Conservation (phyloP, 257 asterid genomes). For the Lycium ferocissimum region DNA sequence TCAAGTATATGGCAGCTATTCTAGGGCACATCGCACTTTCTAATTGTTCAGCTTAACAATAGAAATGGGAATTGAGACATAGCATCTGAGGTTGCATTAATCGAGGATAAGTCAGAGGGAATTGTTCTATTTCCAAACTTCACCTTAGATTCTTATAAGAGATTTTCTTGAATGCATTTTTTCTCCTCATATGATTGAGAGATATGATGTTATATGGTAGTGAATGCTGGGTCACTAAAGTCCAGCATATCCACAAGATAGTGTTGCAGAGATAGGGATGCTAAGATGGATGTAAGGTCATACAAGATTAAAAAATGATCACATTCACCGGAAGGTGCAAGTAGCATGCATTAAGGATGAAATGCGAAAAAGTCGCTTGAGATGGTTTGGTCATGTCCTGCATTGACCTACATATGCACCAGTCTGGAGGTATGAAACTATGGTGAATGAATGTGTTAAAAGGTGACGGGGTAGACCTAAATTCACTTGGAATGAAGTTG, state of each 20-base stretch:
- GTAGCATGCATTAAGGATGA: background rate
- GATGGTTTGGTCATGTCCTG: background rate
- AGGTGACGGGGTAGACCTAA: background rate
- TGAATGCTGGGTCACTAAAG: background rate
- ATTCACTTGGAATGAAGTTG: background rate
- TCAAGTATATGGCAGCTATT: background rate
- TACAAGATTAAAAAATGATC: background rate
- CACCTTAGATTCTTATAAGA: background rate
- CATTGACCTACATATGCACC: background rate
- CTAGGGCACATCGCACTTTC: background rate
- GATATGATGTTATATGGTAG: background rate
- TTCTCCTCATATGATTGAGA: background rate
- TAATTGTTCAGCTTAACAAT: background rate
- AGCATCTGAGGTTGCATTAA: conserved; percentile 22
- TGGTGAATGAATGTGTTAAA: background rate
- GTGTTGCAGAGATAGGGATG: background rate
- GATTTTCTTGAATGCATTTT: background rate
- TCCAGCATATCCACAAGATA: background rate
- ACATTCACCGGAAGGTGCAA: background rate
- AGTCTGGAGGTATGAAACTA: background rate
- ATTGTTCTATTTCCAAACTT: background rate
- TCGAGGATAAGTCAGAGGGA: background rate
- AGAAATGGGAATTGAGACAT: conserved; percentile 3
- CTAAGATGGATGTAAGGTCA: background rate
- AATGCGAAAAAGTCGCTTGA: background rate